Evolutionary conservation across 2,329 filamentous ascomycete species (phyloP).

Genomic region (Lasiodiplodia sp.): DNA sequence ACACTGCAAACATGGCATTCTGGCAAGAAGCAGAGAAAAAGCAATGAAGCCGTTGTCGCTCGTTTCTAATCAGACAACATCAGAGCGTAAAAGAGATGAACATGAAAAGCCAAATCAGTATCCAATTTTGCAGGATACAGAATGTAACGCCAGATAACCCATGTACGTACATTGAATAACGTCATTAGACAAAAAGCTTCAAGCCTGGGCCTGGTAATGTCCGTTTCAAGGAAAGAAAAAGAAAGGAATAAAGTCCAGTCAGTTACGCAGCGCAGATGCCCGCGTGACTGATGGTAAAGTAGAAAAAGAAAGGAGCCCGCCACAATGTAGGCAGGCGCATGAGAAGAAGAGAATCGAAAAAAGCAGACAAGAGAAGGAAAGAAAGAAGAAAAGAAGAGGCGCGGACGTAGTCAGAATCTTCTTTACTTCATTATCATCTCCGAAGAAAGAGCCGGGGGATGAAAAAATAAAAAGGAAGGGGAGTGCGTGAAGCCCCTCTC

Average conservation of each 20-base stretch:
- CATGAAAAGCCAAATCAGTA: too few species aligned
- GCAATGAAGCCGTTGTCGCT: too few species aligned
- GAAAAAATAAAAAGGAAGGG: background rate
- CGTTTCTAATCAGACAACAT: too few species aligned
- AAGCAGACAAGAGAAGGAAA: background rate
- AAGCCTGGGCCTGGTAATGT: background rate
- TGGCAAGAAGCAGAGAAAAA: too few species aligned
- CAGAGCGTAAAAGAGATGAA: background rate
- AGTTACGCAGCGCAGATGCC: background rate
- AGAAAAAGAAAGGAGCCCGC: background rate
- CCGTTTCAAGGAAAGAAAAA: background rate
- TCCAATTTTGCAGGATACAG: background rate
- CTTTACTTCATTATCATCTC: slow-evolving; percentile 2
- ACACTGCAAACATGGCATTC: too few species aligned
- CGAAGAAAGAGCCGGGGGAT: background rate
- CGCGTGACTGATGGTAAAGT: background rate
- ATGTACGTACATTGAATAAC: background rate
- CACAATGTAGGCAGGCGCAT: background rate
- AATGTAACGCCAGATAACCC: background rate
- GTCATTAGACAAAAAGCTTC: background rate
- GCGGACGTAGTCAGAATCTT: background rate
- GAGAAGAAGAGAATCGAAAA: background rate
- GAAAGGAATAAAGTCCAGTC: background rate
- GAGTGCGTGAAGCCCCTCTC: background rate
- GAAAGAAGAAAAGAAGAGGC: background rate